Percentiles rank a stretch among this genome's conserved stretches.
Conservation (phyloP, 148 eudicot species). For the Fagopyrum homotropicum region DNA sequence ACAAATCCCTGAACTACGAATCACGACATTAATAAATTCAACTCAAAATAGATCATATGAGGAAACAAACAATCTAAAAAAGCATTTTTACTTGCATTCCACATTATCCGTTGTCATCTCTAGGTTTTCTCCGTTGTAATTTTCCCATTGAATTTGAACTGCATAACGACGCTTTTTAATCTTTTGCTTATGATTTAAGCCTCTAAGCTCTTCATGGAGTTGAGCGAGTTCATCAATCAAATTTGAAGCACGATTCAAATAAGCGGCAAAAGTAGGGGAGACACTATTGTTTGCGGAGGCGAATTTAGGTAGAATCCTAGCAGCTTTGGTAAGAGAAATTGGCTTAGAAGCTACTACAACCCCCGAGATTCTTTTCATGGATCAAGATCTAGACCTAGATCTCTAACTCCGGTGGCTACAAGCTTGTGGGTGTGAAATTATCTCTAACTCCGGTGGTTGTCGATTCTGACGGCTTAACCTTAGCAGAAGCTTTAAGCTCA, state of each 20-base stretch:
- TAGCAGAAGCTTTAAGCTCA: constrained; percentile 87
- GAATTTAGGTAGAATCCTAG: constrained; percentile 39
- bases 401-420: too few species aligned
- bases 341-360: constrained; percentile 33
- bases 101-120: background rate
- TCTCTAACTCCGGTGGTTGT: too few species aligned
- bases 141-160: background rate
- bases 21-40: background rate
- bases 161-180: constrained; percentile 10
- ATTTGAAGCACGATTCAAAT: constrained; percentile 44
- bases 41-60: background rate
- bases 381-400: too few species aligned
- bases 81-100: background rate
- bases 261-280: constrained; percentile 37
- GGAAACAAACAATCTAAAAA: background rate
- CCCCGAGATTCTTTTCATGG: constrained; percentile 50
- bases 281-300: constrained; percentile 45
- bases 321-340: constrained; percentile 44
- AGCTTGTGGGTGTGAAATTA: too few species aligned
- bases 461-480: too few species aligned
- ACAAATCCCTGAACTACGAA: background rate
- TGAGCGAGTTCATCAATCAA: constrained; percentile 37
- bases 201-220: constrained; percentile 31
- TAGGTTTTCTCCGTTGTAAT: background rate
- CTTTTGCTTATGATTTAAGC: constrained; percentile 5